phyloP scores from a whole-genome alignment of 1,284 basidiomycete species.

The Leccinum brunneo-olivaceum region DNA sequence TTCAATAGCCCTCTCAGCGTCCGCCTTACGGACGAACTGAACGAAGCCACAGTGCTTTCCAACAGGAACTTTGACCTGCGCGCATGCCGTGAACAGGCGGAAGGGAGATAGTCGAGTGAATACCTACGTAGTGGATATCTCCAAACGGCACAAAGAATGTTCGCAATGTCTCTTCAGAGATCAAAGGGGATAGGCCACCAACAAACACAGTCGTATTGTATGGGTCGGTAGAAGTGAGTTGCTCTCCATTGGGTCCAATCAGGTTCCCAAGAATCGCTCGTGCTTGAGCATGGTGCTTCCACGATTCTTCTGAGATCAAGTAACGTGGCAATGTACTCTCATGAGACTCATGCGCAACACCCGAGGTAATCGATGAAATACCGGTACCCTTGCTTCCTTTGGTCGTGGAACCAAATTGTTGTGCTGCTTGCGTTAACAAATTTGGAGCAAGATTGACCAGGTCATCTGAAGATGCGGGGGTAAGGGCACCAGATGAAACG shows the following conservation, averaged over 20 bases:
- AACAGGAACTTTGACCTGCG: constrained; percentile 87
- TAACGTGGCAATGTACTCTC: constrained; percentile 42
- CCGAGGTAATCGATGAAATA: constrained; percentile 36
- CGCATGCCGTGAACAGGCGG: constrained; percentile 11
- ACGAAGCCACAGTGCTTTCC: constrained; percentile 96
- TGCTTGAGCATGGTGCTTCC: constrained; percentile 77
- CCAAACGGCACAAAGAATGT: constrained; percentile 88
- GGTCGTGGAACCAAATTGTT: constrained; percentile 39
- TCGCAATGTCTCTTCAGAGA: constrained; percentile 80
- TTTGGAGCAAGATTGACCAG: constrained; percentile 38
- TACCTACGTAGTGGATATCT: constrained; percentile 81
- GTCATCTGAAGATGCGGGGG: constrained; percentile 46
- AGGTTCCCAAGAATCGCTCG: constrained; percentile 72
- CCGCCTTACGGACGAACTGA: constrained; percentile 86
- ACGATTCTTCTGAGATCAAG: constrained; percentile 64
- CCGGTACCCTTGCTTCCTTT: constrained; percentile 26
- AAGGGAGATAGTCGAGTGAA: constrained; percentile 2
- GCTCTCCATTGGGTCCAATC: constrained; percentile 78
- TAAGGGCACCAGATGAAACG: constrained; percentile 36
- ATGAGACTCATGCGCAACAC: constrained; percentile 36
- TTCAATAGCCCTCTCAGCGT: constrained; percentile 89
- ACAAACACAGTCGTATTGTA: constrained; percentile 93
- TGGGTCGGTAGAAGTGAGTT: constrained; percentile 78
- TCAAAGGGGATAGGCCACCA: constrained; percentile 78
- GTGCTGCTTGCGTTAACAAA: constrained; percentile 40